phyloP scores from a whole-genome alignment of 2,329 filamentous ascomycete species.

The Stachybotrys chartarum region DNA sequence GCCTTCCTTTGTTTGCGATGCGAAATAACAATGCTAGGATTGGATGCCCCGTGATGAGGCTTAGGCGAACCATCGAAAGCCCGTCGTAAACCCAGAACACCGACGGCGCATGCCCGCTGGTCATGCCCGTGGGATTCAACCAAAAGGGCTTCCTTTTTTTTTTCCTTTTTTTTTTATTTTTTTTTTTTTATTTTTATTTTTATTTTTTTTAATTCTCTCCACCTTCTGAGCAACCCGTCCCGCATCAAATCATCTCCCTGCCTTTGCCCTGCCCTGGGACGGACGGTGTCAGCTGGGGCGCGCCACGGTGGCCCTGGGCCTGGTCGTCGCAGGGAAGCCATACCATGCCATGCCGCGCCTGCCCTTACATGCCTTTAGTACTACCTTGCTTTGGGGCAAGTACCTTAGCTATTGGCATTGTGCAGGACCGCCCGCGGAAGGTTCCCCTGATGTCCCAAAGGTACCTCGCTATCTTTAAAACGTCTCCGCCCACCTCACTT shows the following conservation, averaged over 20 bases:
- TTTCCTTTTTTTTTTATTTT: not conserved
- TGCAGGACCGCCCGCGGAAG: not conserved
- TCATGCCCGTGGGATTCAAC: not conserved
- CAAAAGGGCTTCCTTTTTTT: not conserved
- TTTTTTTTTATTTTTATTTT: too few relatives aligned
- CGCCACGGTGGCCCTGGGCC: not conserved
- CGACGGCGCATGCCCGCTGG: not conserved
- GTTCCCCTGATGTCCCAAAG: not conserved
- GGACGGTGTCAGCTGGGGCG: constrained; percentile 2
- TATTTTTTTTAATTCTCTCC: too few relatives aligned
- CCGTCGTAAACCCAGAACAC: not conserved
- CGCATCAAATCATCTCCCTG: not conserved
- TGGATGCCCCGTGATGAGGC: too few relatives aligned
- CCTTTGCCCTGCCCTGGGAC: not conserved
- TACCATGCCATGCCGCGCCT: not conserved
- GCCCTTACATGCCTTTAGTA: too few relatives aligned
- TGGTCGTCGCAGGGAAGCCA: constrained; percentile 1
- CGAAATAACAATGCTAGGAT: too few relatives aligned
- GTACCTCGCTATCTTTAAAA: not conserved
- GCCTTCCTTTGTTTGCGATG: too few relatives aligned
- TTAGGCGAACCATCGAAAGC: not conserved
- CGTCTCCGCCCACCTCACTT: not conserved
- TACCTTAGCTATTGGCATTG: too few relatives aligned
- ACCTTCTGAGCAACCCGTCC: too few relatives aligned
- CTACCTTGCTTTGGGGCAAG: too few relatives aligned